Evolutionary conservation across 192 early-diverging fungal species (phyloP).

Genomic region (Backusella psychrophila): DNA sequence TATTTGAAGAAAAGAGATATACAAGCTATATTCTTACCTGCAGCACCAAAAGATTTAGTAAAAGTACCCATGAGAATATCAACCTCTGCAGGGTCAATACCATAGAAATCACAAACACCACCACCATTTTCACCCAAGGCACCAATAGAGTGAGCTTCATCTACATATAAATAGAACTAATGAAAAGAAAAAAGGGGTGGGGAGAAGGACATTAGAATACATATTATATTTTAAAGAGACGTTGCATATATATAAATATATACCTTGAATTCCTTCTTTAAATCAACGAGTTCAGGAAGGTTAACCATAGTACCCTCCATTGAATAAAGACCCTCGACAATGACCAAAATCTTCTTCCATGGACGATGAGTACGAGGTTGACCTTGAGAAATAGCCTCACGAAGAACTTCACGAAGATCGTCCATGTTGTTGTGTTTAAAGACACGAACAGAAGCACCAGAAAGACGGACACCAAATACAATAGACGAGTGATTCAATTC

Average conservation of each 20-base stretch:
- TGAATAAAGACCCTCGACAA: constrained; percentile 93
- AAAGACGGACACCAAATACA: constrained; percentile 90
- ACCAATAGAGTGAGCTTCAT: constrained; percentile 97
- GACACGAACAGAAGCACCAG: constrained; percentile 86
- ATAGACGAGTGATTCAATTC: constrained; percentile 95
- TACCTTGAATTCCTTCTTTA: constrained; percentile 90
- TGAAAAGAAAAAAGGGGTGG: not conserved
- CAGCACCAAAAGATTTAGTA: constrained; percentile 97
- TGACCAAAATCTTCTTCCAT: constrained; percentile 98
- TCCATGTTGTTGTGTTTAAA: constrained; percentile 92
- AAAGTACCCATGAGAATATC: constrained; percentile 98
- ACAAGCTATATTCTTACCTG: constrained; percentile 39
- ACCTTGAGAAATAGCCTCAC: constrained; percentile 88
- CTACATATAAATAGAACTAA: constrained; percentile 91
- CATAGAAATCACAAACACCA: constrained; percentile 95
- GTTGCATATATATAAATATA: not conserved
- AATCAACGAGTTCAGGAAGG: constrained; percentile 82
- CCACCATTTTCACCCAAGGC: constrained; percentile 92
- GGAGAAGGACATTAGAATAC: not conserved
- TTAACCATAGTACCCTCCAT: constrained; percentile 96
- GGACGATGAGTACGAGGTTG: constrained; percentile 97
- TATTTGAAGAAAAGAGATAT: not conserved
- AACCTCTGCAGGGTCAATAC: constrained; percentile 83
- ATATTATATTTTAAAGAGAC: not conserved
- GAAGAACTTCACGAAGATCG: constrained; percentile 78